phyloP scores from a whole-genome alignment of 306 rosid genomes.

The Pterocarpus macrocarpus region DNA sequence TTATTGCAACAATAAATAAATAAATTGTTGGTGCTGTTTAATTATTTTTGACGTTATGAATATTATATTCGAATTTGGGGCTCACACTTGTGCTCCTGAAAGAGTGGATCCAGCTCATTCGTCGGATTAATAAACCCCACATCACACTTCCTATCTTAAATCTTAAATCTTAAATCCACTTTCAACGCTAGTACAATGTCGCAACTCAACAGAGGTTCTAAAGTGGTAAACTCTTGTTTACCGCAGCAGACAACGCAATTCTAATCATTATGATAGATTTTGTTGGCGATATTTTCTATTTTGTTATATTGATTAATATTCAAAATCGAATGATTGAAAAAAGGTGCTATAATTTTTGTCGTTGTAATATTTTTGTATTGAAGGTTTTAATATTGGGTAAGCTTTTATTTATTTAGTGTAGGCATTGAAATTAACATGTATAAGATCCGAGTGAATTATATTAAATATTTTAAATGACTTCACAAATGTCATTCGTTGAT shows the following conservation, averaged over 20 bases:
- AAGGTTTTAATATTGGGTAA: too few species aligned
- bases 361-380: too few species aligned
- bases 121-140: slow-evolving; percentile 61
- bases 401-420: too few species aligned
- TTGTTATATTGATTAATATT: background rate
- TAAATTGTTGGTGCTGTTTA: background rate
- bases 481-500: too few species aligned
- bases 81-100: slow-evolving; percentile 47
- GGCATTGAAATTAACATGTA: too few species aligned
- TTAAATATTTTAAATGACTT: too few species aligned
- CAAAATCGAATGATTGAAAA: background rate
- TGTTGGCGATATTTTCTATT: background rate
- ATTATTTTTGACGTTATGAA: slow-evolving; percentile 31
- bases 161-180: slow-evolving; percentile 40
- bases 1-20: background rate
- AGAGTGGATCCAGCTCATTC: slow-evolving; percentile 88
- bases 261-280: background rate
- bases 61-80: slow-evolving; percentile 59
- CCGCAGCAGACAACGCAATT: background rate
- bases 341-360: background rate
- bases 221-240: slow-evolving; percentile 4
- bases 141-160: slow-evolving; percentile 35
- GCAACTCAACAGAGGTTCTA: background rate
- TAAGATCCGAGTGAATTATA: too few species aligned
- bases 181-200: slow-evolving; percentile 36